These are phyloP conservation scores for Mikania micrantha DNA, from an alignment of 129 eudicot species.

Conservation along the genomic window DNA sequence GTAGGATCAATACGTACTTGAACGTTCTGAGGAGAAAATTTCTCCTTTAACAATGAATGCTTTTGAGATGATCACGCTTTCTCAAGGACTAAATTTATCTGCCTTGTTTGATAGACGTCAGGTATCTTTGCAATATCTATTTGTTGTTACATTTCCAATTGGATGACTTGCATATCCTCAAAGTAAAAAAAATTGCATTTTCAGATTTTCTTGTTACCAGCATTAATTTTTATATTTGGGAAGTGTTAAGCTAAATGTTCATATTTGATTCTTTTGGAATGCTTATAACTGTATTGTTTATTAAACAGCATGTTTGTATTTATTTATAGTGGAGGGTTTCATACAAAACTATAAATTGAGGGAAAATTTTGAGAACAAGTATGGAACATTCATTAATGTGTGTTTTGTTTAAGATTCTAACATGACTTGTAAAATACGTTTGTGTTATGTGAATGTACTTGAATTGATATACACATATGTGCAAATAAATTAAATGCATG, in stretches of 20 bases:
- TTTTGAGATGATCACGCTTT: conserved; percentile 98
- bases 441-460: no score
- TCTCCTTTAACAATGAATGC: conserved; percentile 95
- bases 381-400: no score
- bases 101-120: conserved; percentile 92
- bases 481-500: no score
- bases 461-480: no score
- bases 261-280: background rate
- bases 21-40: conserved; percentile 38
- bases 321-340: no score
- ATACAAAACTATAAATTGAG: no score
- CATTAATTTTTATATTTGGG: background rate
- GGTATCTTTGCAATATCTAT: conserved; percentile 37
- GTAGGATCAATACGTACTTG: conserved; percentile 81
- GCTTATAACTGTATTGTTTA: background rate
- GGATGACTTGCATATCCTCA: background rate
- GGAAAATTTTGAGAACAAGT: no score
- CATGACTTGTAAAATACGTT: no score
- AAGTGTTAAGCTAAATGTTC: background rate
- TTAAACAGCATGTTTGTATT: background rate
- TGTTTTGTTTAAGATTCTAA: no score
- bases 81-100: conserved; percentile 92
- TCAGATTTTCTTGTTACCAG: background rate
- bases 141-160: conserved; percentile 5
- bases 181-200: background rate